Base-by-base conservation (phyloP, 139 green algal species). In the Gonium pectorale region DNA sequence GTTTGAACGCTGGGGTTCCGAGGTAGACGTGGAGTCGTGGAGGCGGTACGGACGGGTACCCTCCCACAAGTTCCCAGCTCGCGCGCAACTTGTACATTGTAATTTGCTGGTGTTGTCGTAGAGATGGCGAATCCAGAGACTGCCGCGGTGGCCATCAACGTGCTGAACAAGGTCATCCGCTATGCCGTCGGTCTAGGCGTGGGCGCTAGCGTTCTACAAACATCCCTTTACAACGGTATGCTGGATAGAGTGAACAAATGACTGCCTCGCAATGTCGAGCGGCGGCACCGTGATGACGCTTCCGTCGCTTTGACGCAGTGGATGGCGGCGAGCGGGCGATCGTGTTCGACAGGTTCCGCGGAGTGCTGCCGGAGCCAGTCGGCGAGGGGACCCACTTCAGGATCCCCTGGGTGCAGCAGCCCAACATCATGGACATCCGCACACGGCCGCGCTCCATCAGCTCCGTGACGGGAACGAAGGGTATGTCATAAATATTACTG, bases 391-490 rank as follows among this genome's bases (percentile, higher is more conserved):
- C 96, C 41, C 97, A 99, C 90, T 93, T 98, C 69, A 85, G 94
- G 17, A 86, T 99, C 5, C 96, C 96, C 9, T 98, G 95, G 94
- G 90, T 99, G 59, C 96, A 98, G 87, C 95, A 88, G 7, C 96
- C 97, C 17, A 93, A 96, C 80, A 89, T 99, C 33, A 98, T 99
- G 92, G 97, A 99, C 87, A 96, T 99, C 85, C 92, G 97, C 44
- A 99, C 96, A 3, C 90, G 98, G 2, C 95, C 98, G 0, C 92
- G 97, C 27, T 95, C 90, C 40, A 98, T 99, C 88, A 97, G 86
- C 87, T 99, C 98, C 5, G 95, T 99, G 9, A 99, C 98, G 3
- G 98, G 97, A 33, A 99, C 97, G 19, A 99, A 99, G 86, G 96
- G 96, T 98, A 79, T 60, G 87, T 63, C 27, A 41, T 41, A 38